phyloP scores from a whole-genome alignment of 23 red algal genomes.

The Gracilaria caudata region DNA sequence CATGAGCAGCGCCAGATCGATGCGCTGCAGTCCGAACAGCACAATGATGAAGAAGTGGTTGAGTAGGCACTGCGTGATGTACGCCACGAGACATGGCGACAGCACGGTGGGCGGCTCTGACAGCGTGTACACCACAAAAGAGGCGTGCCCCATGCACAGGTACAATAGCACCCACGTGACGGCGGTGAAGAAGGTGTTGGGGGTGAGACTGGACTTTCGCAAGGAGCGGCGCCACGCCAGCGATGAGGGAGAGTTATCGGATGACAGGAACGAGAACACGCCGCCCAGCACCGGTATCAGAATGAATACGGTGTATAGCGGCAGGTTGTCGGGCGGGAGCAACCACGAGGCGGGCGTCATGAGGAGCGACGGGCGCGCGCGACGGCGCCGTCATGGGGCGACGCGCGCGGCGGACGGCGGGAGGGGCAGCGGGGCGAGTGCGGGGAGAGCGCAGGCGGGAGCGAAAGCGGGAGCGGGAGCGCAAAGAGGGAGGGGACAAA shows the following conservation, averaged over 20 bases:
- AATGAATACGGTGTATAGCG: slow-evolving; percentile 28
- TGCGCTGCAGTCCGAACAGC: slow-evolving; percentile 60
- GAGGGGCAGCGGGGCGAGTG: not conserved
- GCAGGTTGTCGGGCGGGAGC: not conserved
- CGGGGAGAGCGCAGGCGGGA: not conserved
- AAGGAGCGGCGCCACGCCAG: slow-evolving; percentile 33
- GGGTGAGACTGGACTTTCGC: slow-evolving; percentile 45
- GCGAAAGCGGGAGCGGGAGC: not conserved
- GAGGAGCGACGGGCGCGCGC: not conserved
- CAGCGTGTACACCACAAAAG: slow-evolving; percentile 30
- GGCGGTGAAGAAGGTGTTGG: not conserved
- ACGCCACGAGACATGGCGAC: slow-evolving; percentile 25
- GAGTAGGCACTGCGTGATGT: slow-evolving; percentile 44
- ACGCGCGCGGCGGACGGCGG: not conserved
- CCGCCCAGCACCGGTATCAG: slow-evolving; percentile 58
- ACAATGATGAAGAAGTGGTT: slow-evolving; percentile 70
- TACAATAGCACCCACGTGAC: slow-evolving; percentile 36
- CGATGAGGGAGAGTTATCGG: slow-evolving; percentile 32
- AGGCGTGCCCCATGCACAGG: slow-evolving; percentile 51
- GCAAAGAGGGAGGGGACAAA: too few species aligned
- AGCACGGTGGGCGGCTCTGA: slow-evolving; percentile 14
- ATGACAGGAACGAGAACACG: slow-evolving; percentile 48
- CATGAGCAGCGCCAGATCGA: slow-evolving; percentile 62
- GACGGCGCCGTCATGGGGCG: slow-evolving; percentile 1
- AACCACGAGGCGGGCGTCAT: not conserved